Percentiles rank a stretch among this genome's conserved stretches.
Evolutionary conservation across 1,284 basidiomycete genomes (phyloP).

Genomic region (Amylostereum areolatum): DNA sequence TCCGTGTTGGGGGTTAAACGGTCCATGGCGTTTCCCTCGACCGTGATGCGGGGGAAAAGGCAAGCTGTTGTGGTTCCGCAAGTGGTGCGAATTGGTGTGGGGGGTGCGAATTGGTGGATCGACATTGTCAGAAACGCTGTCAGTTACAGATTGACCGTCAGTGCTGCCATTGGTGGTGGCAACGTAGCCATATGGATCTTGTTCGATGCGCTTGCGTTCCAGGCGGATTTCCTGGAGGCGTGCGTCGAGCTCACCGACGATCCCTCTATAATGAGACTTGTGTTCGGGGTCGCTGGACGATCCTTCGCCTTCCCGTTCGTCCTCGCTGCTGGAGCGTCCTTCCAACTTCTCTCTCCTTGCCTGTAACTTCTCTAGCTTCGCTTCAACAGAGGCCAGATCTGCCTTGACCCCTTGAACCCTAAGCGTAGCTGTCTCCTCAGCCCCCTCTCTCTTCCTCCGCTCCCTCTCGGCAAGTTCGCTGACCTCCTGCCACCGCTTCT

Average conservation of each 20-base stretch:
- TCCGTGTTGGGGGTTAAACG: neutral
- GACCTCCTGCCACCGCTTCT: constrained; percentile 38
- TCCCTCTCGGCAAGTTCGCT: constrained; percentile 28
- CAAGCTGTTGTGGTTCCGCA: neutral
- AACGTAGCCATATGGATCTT: constrained; percentile 25
- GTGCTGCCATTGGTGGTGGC: neutral
- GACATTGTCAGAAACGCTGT: neutral
- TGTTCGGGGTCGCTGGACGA: neutral
- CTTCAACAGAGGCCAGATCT: constrained; percentile 32
- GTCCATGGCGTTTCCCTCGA: constrained; percentile 7
- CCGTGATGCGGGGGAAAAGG: neutral
- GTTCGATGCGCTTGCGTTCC: constrained; percentile 33
- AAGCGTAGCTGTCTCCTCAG: constrained; percentile 34
- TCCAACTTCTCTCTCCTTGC: constrained; percentile 56
- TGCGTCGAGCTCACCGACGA: constrained; percentile 35
- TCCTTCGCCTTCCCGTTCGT: constrained; percentile 19
- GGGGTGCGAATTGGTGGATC: neutral
- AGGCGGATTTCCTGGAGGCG: constrained; percentile 29
- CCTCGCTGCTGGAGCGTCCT: constrained; percentile 23
- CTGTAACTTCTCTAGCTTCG: constrained; percentile 46
- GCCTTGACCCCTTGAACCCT: constrained; percentile 38
- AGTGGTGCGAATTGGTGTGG: neutral
- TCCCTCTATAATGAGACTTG: constrained; percentile 16
- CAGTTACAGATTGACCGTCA: too few species aligned
- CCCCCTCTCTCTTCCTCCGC: constrained; percentile 25